phyloP scores from a whole-genome alignment of 169 alveolate genomes.

The Babesia caballi region DNA sequence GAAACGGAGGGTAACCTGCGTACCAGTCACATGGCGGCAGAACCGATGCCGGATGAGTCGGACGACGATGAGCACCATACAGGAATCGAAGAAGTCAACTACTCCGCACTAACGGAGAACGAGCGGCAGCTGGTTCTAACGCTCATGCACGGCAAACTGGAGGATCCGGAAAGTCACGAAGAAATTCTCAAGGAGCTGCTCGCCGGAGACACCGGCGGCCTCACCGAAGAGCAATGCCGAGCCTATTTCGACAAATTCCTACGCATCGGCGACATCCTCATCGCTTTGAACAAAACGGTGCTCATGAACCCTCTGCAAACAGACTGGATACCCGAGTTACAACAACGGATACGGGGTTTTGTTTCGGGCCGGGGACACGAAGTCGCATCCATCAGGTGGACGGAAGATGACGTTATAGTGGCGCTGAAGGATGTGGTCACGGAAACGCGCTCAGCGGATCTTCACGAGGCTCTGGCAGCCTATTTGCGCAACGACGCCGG shows the following conservation, averaged over 20 bases:
- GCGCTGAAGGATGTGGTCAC: slow-evolving; percentile 18
- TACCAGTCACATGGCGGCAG: too few species aligned
- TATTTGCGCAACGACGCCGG: slow-evolving; percentile 8
- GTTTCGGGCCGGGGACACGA: neutral
- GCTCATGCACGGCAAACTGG: slow-evolving; percentile 32
- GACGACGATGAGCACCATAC: slow-evolving; percentile 27
- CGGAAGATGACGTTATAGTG: slow-evolving; percentile 25
- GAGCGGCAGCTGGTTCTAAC: slow-evolving; percentile 21
- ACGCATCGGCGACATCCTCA: slow-evolving; percentile 34
- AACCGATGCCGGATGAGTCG: neutral
- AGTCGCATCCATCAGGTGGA: slow-evolving; percentile 44
- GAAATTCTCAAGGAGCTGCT: slow-evolving; percentile 18
- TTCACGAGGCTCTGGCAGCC: neutral
- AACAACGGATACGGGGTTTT: slow-evolving; percentile 16
- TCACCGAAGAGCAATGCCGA: slow-evolving; percentile 24
- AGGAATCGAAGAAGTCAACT: slow-evolving; percentile 28
- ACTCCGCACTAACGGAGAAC: slow-evolving; percentile 10
- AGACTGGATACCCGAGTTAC: slow-evolving; percentile 44
- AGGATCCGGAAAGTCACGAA: slow-evolving; percentile 14
- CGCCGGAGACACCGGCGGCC: slow-evolving; percentile 16
- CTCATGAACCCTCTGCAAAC: slow-evolving; percentile 35
- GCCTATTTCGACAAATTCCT: slow-evolving; percentile 23
- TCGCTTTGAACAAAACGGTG: slow-evolving; percentile 27
- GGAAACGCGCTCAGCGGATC: neutral
- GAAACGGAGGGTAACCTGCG: neutral